Evolutionary conservation across 176 grass and related monocot species (phyloP).

Genomic region (Eleusine indica): DNA sequence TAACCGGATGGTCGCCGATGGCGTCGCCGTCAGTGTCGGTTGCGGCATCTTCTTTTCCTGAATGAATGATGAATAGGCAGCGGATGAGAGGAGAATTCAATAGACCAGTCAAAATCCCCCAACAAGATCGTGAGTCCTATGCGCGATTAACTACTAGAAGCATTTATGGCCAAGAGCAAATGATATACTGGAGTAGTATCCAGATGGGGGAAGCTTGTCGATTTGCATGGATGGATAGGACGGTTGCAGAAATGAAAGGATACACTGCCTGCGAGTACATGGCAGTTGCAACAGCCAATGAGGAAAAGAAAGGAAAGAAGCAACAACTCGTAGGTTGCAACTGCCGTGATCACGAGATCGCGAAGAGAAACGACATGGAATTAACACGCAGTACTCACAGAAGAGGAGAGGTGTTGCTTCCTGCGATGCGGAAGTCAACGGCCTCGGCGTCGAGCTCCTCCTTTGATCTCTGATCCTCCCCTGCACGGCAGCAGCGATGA

Average conservation of each 20-base stretch:
- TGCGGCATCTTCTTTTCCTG: conserved; percentile 25
- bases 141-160: neutral
- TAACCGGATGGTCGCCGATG: neutral
- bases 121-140: neutral
- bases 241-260: neutral
- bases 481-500: neutral
- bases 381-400: conserved; percentile 15
- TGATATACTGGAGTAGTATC: neutral
- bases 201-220: neutral
- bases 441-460: neutral
- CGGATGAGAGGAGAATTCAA: neutral
- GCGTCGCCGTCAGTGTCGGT: neutral
- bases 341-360: neutral
- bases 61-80: neutral
- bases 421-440: neutral
- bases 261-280: neutral
- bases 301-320: neutral
- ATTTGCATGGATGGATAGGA: conserved; percentile 7
- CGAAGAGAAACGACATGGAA: neutral
- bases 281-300: neutral
- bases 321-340: conserved; percentile 4
- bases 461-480: neutral
- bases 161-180: neutral
- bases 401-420: neutral
- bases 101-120: neutral